Percentiles rank a stretch among this genome's conserved stretches.
Evolutionary conservation across 495 filamentous ascomycete species (phyloP).

Genomic region (Viridothelium virens): DNA sequence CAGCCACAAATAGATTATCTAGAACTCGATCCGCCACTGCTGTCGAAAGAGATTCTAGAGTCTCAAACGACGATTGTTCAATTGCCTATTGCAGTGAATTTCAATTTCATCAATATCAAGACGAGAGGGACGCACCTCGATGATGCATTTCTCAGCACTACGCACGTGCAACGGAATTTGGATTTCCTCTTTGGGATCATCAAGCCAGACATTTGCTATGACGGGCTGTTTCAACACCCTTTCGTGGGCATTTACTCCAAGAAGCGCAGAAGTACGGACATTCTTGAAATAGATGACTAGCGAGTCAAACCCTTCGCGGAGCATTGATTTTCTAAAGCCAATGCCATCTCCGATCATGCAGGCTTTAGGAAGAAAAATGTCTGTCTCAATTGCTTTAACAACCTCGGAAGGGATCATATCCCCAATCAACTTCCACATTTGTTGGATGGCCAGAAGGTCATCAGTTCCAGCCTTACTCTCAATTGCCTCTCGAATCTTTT

Average conservation of each 20-base stretch:
- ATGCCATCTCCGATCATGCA: constrained; percentile 33
- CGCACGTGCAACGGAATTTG: not conserved
- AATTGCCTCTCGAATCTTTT: constrained; percentile 34
- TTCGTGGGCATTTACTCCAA: constrained; percentile 57
- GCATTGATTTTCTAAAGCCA: constrained; percentile 11
- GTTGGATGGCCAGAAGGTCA: not conserved
- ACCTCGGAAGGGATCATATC: not conserved
- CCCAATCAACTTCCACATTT: not conserved
- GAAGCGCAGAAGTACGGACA: constrained; percentile 49
- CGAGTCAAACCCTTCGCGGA: constrained; percentile 29
- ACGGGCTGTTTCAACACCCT: constrained; percentile 51
- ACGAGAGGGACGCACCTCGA: not conserved
- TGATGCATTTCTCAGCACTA: not conserved
- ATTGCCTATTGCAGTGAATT: constrained; percentile 27
- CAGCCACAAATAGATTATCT: constrained; percentile 6
- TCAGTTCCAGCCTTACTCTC: not conserved
- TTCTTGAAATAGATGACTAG: constrained; percentile 32
- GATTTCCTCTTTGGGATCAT: constrained; percentile 29
- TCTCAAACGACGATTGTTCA: constrained; percentile 52
- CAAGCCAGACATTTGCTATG: constrained; percentile 47
- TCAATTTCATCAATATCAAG: not conserved
- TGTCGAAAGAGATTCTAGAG: constrained; percentile 52
- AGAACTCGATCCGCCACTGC: constrained; percentile 40
- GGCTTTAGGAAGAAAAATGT: constrained; percentile 29
- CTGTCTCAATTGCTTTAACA: constrained; percentile 8